A percentile compares a stretch with the other conserved stretches of the same genome.
These are phyloP conservation scores for Elaeagnus macrophylla DNA, from an alignment of 306 rosid genomes.

Conservation along the genomic window DNA sequence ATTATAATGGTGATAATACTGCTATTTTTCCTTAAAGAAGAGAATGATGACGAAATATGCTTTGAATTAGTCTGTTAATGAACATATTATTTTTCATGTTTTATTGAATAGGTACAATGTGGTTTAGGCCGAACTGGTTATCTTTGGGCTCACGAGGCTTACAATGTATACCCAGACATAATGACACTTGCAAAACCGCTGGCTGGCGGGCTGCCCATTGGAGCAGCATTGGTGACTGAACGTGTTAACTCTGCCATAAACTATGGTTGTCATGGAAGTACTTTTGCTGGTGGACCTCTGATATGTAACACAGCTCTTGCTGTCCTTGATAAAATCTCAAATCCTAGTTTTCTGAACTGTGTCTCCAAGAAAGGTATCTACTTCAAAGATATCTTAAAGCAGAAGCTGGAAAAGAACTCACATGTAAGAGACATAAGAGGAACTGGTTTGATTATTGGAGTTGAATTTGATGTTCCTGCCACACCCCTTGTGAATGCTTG, in stretches of 20 bases:
- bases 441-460: constrained; percentile 62
- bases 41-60: no score
- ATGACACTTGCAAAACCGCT: constrained; percentile 97
- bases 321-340: constrained; percentile 60
- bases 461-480: constrained; percentile 67
- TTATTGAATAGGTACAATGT: constrained; percentile 62
- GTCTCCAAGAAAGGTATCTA: constrained; percentile 58
- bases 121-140: constrained; percentile 81
- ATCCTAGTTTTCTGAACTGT: constrained; percentile 44
- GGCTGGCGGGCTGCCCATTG: constrained; percentile 92
- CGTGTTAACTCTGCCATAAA: constrained; percentile 61
- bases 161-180: constrained; percentile 65
- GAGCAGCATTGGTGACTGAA: constrained; percentile 71
- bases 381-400: constrained; percentile 58
- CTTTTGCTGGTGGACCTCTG: constrained; percentile 77
- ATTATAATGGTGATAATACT: no score
- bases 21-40: no score
- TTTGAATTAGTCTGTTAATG: neutral
- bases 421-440: constrained; percentile 76
- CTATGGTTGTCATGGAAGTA: constrained; percentile 87
- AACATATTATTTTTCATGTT: constrained; percentile 2
- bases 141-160: constrained; percentile 86
- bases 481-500: constrained; percentile 63
- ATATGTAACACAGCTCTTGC: constrained; percentile 66
- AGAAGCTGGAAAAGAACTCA: constrained; percentile 53